These are phyloP conservation scores for Camelina neglecta DNA, from an alignment of 345 rosid genomes.

Conservation along the genomic window DNA sequence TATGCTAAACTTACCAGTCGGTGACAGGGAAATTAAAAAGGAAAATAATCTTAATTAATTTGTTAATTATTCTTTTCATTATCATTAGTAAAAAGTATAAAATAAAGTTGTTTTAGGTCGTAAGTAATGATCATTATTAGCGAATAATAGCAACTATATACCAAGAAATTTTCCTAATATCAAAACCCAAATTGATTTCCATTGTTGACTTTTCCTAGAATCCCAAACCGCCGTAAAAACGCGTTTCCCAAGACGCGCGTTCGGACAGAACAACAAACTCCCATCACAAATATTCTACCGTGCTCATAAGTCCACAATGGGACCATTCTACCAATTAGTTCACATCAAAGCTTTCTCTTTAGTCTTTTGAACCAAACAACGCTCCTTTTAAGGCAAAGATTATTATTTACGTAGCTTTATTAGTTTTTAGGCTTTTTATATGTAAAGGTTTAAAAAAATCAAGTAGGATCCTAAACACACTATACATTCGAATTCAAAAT, in stretches of 20 bases:
- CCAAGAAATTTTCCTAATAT: background rate
- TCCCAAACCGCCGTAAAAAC: background rate
- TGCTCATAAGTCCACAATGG: background rate
- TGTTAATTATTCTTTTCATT: conserved; percentile 6
- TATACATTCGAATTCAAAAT: conserved; percentile 32
- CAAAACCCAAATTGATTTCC: background rate
- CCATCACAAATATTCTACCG: background rate
- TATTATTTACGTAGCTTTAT: background rate
- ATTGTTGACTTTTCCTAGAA: conserved; percentile 19
- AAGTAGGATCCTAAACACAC: conserved; percentile 13
- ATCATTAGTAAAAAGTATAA: background rate
- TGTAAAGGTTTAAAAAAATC: conserved; percentile 10
- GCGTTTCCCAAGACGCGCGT: conserved; percentile 31
- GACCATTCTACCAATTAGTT: conserved; percentile 4
- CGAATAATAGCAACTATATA: conserved; percentile 12
- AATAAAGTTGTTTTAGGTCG: conserved; percentile 32
- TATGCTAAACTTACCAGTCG: conserved; percentile 34
- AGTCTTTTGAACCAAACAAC: background rate
- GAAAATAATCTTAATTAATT: background rate
- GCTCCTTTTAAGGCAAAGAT: conserved; percentile 29
- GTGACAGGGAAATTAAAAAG: conserved; percentile 22
- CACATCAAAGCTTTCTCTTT: conserved; percentile 14
- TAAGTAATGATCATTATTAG: conserved; percentile 40
- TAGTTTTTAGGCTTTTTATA: conserved; percentile 29
- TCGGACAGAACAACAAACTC: background rate